Base-by-base conservation (phyloP, 139 green algal genomes). In the Zygnema cylindricum region DNA sequence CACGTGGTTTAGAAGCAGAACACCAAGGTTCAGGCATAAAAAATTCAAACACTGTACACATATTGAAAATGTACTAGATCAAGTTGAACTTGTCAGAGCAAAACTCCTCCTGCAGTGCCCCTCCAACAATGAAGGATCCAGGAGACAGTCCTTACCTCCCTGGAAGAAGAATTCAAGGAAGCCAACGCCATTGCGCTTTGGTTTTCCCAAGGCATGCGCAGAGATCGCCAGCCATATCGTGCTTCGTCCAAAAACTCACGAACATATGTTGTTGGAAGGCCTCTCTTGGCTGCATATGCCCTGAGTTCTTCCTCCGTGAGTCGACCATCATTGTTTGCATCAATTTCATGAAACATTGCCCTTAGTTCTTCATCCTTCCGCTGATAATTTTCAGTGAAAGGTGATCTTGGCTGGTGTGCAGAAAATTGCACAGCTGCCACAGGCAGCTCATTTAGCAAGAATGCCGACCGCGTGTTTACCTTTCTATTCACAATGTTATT, bases 321-420 rank as follows among this genome's bases (percentile, higher is more conserved):
- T 43, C 43, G 36, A 7, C 71, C 71, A 11, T 79, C 71, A 55
- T 79, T 3, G 11, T 79, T 79, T 16, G 42, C 7, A 79, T 79
- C 71, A 79, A 79, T 79, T 16, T 79, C 71, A 11, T 79, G 7
- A 79, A 79, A 79, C 38, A 43, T 43, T 79, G 71, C 71, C 43
- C 71, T 3, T 25, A 79, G 71, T 55, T 79, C 36, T 43, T 79
- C 38, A 3, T 43, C 43, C 11, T 16, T 11, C 71, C 38, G 71
- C 57, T 73, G 30, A n/a, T 73, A 36, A 41, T 79, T 79, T 43
- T 79, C 49, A 63, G 49, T 16, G 16, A 16, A 25, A 25, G 7
- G 49, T 63, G 7, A 7, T 16, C 49, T 16, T 16, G 16, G 49
- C 49, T 63, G 7, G 7, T 63, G 49, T 7, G 16, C 7, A 63